Evolutionary conservation across 1,284 basidiomycete species (phyloP).

Genomic region (Lignosus rhinocerotis): DNA sequence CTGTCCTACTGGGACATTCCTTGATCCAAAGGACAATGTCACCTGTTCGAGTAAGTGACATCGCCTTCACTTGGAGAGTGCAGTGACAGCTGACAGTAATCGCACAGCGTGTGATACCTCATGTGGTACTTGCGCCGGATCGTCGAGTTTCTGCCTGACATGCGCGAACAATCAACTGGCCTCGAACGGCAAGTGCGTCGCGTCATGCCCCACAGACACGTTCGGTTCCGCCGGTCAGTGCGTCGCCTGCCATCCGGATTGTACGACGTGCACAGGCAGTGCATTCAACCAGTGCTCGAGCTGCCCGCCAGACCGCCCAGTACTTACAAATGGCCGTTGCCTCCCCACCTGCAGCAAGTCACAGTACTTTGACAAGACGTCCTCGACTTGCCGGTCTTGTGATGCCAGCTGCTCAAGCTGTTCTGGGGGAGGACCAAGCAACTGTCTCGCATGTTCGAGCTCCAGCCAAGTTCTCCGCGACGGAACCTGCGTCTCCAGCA

Average conservation of each 20-base stretch:
- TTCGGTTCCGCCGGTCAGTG: constrained; percentile 68
- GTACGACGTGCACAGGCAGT: constrained; percentile 70
- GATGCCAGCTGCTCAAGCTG: constrained; percentile 77
- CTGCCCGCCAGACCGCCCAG: constrained; percentile 67
- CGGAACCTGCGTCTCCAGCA: constrained; percentile 64
- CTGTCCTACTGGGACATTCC: constrained; percentile 73
- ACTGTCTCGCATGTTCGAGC: constrained; percentile 74
- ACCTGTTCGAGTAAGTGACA: constrained; percentile 57
- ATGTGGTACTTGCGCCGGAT: constrained; percentile 68
- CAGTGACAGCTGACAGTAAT: background rate
- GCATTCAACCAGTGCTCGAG: constrained; percentile 76
- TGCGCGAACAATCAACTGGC: constrained; percentile 67
- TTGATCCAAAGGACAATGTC: constrained; percentile 67
- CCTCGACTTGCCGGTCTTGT: constrained; percentile 65
- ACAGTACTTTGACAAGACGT: constrained; percentile 70
- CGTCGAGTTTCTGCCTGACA: constrained; percentile 68
- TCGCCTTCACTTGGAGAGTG: background rate
- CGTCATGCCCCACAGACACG: constrained; percentile 68
- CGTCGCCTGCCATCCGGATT: constrained; percentile 77
- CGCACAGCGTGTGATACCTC: constrained; percentile 68
- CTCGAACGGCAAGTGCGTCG: constrained; percentile 68
- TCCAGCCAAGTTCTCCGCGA: constrained; percentile 58
- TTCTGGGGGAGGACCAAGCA: constrained; percentile 58
- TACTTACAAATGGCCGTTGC: constrained; percentile 71
- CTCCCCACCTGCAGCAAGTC: constrained; percentile 70